Percentiles rank a stretch among this genome's conserved stretches.
phyloP scores from a whole-genome alignment of 2,329 filamentous ascomycete species.

The Colletotrichum godetiae region DNA sequence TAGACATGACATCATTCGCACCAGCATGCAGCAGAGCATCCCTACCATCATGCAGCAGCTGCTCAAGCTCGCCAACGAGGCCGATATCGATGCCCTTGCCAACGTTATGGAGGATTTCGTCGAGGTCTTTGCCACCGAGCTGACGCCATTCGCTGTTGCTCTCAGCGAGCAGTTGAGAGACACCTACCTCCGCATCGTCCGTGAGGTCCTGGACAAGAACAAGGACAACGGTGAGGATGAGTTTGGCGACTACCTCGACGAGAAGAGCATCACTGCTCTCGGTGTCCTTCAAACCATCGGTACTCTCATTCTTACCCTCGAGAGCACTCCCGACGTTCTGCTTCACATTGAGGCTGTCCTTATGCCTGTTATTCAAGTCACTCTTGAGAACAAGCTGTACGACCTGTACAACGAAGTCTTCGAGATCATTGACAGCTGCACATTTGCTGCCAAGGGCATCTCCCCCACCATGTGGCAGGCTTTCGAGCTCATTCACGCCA shows the following conservation, averaged over 20 bases:
- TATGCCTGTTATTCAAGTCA: slow-evolving; percentile 97
- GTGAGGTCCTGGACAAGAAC: slow-evolving; percentile 88
- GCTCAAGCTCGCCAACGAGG: slow-evolving; percentile 95
- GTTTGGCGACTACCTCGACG: slow-evolving; percentile 92
- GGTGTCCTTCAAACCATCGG: slow-evolving; percentile 98
- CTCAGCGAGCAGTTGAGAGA: slow-evolving; percentile 95
- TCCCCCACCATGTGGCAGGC: slow-evolving; percentile 98
- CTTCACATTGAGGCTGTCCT: slow-evolving; percentile 94
- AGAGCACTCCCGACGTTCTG: slow-evolving; percentile 96
- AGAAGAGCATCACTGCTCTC: slow-evolving; percentile 97
- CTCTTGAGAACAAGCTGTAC: slow-evolving; percentile 97
- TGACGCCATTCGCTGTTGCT: slow-evolving; percentile 96
- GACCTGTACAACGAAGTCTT: slow-evolving; percentile 98
- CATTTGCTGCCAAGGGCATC: slow-evolving; percentile 95
- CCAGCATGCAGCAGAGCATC: slow-evolving; percentile 97
- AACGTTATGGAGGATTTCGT: slow-evolving; percentile 99
- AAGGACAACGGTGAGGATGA: slow-evolving; percentile 80
- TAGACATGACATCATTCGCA: slow-evolving; percentile 91
- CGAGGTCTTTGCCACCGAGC: slow-evolving; percentile 95
- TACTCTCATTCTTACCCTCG: slow-evolving; percentile 93
- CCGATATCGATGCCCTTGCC: slow-evolving; percentile 94
- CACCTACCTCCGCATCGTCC: slow-evolving; percentile 93
- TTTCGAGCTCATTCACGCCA: slow-evolving; percentile 95
- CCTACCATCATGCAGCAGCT: slow-evolving; percentile 99
- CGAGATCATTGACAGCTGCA: slow-evolving; percentile 99